Evolutionary conservation across 1,139 yeast species (phyloP).

Genomic region (Candida sp.): DNA sequence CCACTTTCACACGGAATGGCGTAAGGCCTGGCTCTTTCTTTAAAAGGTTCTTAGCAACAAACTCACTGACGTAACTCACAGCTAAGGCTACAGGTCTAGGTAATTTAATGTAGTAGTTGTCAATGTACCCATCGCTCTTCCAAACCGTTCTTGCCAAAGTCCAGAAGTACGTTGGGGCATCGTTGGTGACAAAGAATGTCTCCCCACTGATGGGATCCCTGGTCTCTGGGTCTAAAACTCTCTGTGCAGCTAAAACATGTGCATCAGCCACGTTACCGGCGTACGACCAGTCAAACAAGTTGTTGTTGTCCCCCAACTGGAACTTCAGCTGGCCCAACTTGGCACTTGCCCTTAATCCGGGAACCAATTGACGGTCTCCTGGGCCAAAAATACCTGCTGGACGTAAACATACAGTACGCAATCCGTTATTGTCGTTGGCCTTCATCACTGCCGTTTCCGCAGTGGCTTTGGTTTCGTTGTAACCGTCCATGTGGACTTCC

Average conservation of each 20-base stretch:
- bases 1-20: conserved; percentile 91
- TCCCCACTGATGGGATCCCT: conserved; percentile 72
- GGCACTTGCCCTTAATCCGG: conserved; percentile 88
- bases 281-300: conserved; percentile 95
- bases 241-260: conserved; percentile 90
- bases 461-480: conserved; percentile 91
- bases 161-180: conserved; percentile 97
- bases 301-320: conserved; percentile 93
- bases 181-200: conserved; percentile 90
- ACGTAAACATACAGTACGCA: conserved; percentile 82
- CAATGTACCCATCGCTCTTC: conserved; percentile 94
- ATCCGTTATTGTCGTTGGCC: conserved; percentile 60
- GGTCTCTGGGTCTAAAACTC: conserved; percentile 52
- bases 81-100: conserved; percentile 74
- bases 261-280: conserved; percentile 99
- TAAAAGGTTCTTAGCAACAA: conserved; percentile 58
- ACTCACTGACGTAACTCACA: conserved; percentile 81
- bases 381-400: conserved; percentile 99
- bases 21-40: conserved; percentile 96
- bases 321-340: conserved; percentile 86
- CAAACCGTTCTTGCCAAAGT: conserved; percentile 95
- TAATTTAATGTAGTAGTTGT: conserved; percentile 69
- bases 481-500: conserved; percentile 91
- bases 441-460: conserved; percentile 86
- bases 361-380: conserved; percentile 96